Evolutionary conservation across 495 filamentous ascomycete species (phyloP), one percentile per base, ranked within the genome.

Genomic region (Articulospora tetracladia): DNA sequence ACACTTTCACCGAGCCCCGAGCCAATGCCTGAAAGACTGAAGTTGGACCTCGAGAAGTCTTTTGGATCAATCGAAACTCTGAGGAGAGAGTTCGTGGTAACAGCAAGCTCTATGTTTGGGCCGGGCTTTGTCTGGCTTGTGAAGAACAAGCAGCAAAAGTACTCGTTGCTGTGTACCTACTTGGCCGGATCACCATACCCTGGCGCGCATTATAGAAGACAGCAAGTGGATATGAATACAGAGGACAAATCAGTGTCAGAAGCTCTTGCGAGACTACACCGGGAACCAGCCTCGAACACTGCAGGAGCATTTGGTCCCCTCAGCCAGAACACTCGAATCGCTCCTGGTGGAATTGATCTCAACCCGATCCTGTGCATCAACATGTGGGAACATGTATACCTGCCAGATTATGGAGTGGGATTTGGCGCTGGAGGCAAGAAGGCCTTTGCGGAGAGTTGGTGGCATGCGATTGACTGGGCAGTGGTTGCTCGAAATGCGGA

Each of bases 91-190:
- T 86, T 98, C 74, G 74, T 95, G 62, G 79, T 83, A 57, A 96
- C 91, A 6, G 94, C 95, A 57, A 76, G 82, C 62, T 80, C 84
- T 73, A 97, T 98, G 92, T 98, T 98, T 77, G 95, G 95, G 48
- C 92, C 92, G 0, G 94, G 88, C 55, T 98, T 93, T 77, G 91
- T 98, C 65, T 98, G 94, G 94, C 86, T 98, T 52, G 88, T 96
- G 60, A 78, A 83, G 63, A 71, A 70, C 7, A 65, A 68, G 28
- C 59, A 70, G 12, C 26, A 26, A 2, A 63, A 67, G 34, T 65
- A 62, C 54, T 71, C 81, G 55, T 76, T 93, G 72, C 81, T 98
- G 59, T 79, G 83, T 62, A 98, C 94, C 44, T 98, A 98, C 78
- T 81, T 92, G 59, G 93, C 94, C 58, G 94, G 94, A 52, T 87